Base-by-base conservation (phyloP, 768 basidiomycete species). In the Mycena latifolia region DNA sequence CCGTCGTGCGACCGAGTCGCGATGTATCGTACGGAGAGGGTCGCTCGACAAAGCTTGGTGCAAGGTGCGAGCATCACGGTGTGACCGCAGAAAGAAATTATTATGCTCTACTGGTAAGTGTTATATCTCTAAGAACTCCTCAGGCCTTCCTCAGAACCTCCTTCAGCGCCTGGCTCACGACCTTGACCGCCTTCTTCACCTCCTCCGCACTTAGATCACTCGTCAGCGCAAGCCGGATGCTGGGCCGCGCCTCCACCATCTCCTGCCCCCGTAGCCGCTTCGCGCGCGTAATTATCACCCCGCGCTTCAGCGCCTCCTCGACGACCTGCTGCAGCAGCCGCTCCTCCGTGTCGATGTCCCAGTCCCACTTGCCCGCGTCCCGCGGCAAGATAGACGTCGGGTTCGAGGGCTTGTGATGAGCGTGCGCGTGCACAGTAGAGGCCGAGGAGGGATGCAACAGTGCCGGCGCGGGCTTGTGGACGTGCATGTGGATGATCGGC, bases 311-410 rank as follows among this genome's bases (percentile, higher is more conserved):
- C 0, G 87, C 85, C 73, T 98, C 94, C 65, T 98, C 97, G 17
- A 98, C 95, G 15, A 99, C 88, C 56, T 97, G 95, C 78, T 99
- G 96, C 70, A 99, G 75, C 27, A 95, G 61, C 43, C 82, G 80
- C 74, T 99, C 96, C 76, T 99, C 96, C 17, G 76, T 76, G 24
- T 85, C 87, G 48, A 86, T 79, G 69, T 93, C 86, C 73, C 85
- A 86, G 66, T 90, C 83, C 75, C 84, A 84, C 20, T 75, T 77
- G 10, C 74, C 73, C 1, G 81, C 78, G 28, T 88, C 86, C 39
- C 85, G 80, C 0, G 87, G 81, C 0, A 80, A 73, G 1, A 83
- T 75, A 0, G 85, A 82, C 2, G 77, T 70, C 0, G 87, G 86
- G 72, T 89, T 88, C 6, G 85, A 84, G 20, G 78, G 80, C 71